Base-by-base conservation (phyloP, 192 early-diverging fungal genomes). In the Helicostylum pulchrum region DNA sequence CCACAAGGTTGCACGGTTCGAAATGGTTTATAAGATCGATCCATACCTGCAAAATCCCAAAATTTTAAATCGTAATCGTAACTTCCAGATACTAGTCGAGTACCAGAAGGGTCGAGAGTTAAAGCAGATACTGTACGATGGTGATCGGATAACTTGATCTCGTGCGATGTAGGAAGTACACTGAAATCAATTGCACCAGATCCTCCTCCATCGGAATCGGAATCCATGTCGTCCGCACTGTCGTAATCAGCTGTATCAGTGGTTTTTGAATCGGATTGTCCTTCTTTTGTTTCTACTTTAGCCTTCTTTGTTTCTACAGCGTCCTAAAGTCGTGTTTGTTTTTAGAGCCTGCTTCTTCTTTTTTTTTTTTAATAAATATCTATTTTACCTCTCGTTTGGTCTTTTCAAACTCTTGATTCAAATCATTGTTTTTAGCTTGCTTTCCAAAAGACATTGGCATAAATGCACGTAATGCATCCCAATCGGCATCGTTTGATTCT, bases 21-120 rank as follows among this genome's bases (percentile, higher is more conserved):
- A 67, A 92, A 94, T 7, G 94, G 86, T 60, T 82, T 77, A 47
- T 89, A 85, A 1, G 76, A 68, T 5, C 83, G 75, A 70, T 93
- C 86, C 94, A 95, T 97, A 10, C 86, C 87, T 34, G 87, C 79
- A 79, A 99, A 99, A 73, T 95, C 93, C 95, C 95, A 99, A 42
- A 99, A 75, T 51, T 90, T 90, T 36, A 96, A 65, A 49, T 82
- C 82, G 43, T 90, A 87, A 61, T 94, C 92, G 57, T 91, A 88
- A 15, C 90, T 81, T 61, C 93, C 95, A 7, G 89, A 87, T 17
- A 88, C 80, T 0, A 97, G 73, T 11, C 87, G 67, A n/a, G 85
- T 76, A 7, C 94, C 94, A 1, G 92, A 73, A 21, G 93, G 86
- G 62, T 99, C 93, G 53, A 96, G 77, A 1, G 91, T 78, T 34